phyloP scores from a whole-genome alignment of 495 filamentous ascomycete genomes.

The Echria macrotheca region DNA sequence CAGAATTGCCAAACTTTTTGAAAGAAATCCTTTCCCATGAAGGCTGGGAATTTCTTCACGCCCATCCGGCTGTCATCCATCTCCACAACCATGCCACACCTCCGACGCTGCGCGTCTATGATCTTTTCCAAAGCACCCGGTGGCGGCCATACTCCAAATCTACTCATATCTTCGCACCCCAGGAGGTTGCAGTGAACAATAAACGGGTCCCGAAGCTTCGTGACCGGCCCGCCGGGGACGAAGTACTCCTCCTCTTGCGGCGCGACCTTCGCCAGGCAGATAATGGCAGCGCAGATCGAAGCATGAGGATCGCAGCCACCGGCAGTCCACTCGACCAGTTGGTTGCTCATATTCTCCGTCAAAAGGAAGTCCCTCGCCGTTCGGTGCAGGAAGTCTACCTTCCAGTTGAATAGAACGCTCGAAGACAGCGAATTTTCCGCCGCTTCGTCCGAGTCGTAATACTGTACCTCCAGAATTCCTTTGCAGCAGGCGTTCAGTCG shows the following conservation, averaged over 20 bases:
- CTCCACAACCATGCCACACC: too few species aligned
- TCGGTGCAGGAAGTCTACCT: slow-evolving; percentile 4
- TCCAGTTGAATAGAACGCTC: background rate
- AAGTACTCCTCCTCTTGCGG: slow-evolving; percentile 5
- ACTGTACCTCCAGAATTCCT: background rate
- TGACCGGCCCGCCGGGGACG: background rate
- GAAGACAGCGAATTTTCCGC: background rate
- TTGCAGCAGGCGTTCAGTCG: slow-evolving; percentile 9
- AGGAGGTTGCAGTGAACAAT: too few species aligned
- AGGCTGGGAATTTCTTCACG: too few species aligned
- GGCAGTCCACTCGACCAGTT: background rate
- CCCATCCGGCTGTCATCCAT: too few species aligned
- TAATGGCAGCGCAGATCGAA: background rate
- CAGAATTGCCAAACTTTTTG: too few species aligned
- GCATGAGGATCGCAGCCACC: background rate
- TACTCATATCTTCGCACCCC: too few species aligned
- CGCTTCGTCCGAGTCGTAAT: background rate
- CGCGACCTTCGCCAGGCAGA: background rate
- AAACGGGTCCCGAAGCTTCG: too few species aligned
- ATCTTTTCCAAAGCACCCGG: too few species aligned
- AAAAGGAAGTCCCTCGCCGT: slow-evolving; percentile 1
- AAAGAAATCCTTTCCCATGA: too few species aligned
- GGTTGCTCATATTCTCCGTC: background rate
- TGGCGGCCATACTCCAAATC: too few species aligned
- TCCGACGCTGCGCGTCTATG: too few species aligned